These are phyloP conservation scores for Paxillus rubicundulus DNA, from an alignment of 768 basidiomycete species.

Conservation along the genomic window DNA sequence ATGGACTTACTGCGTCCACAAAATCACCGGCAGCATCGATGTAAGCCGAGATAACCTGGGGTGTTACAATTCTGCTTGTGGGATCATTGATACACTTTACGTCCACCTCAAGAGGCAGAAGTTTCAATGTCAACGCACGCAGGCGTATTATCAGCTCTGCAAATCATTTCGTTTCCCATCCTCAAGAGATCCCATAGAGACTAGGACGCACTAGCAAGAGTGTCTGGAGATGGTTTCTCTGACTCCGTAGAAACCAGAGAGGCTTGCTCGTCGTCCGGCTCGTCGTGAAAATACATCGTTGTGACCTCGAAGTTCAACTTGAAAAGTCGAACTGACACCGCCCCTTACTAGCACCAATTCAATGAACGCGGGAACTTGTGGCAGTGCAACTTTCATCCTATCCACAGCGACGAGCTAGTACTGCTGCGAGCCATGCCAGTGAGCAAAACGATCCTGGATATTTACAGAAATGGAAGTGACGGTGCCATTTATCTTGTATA, in stretches of 20 bases:
- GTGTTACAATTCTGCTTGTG: conserved; percentile 82
- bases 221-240: conserved; percentile 62
- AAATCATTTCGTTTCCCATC: neutral
- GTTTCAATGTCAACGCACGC: conserved; percentile 66
- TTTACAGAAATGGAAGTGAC: neutral
- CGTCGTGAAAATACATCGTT: conserved; percentile 27
- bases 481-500: neutral
- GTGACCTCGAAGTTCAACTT: neutral
- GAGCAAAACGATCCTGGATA: conserved; percentile 26
- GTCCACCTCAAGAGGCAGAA: conserved; percentile 83
- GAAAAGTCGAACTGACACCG: too few species aligned
- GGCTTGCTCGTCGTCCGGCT: conserved; percentile 36
- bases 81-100: conserved; percentile 62
- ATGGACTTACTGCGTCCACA: conserved; percentile 63
- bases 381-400: conserved; percentile 30
- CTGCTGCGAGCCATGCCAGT: conserved; percentile 47
- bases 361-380: conserved; percentile 7
- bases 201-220: conserved; percentile 62
- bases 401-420: conserved; percentile 1
- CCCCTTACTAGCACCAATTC: too few species aligned
- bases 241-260: conserved; percentile 46
- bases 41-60: conserved; percentile 73
- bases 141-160: conserved; percentile 80
- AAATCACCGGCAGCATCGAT: conserved; percentile 85
- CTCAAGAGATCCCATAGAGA: neutral